phyloP scores from a whole-genome alignment of 805 yeast genomes.

The Ogataea zsoltii region DNA sequence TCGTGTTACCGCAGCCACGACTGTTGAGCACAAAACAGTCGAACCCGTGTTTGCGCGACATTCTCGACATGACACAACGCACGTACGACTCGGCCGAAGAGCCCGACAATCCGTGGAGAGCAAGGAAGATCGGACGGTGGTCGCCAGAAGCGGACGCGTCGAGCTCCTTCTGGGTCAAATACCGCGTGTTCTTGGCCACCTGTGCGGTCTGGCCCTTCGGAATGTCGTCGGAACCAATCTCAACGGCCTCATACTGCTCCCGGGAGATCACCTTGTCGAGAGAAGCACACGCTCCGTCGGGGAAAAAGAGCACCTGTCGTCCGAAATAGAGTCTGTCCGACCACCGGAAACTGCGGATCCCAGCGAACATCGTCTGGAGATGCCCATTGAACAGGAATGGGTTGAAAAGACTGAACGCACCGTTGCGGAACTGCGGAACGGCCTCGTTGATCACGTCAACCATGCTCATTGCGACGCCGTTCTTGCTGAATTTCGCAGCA shows the following conservation, averaged over 20 bases:
- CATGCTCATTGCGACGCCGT: slow-evolving; percentile 11
- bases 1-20: slow-evolving; percentile 75
- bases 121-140: slow-evolving; percentile 58
- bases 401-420: slow-evolving; percentile 53
- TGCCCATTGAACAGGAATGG: slow-evolving; percentile 72
- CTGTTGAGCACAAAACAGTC: slow-evolving; percentile 70
- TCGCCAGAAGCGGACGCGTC: slow-evolving; percentile 28
- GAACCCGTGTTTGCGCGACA: slow-evolving; percentile 42
- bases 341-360: slow-evolving; percentile 51
- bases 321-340: slow-evolving; percentile 69
- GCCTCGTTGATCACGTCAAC: slow-evolving; percentile 23
- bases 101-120: slow-evolving; percentile 79
- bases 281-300: slow-evolving; percentile 73
- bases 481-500: slow-evolving; percentile 11
- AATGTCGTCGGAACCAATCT: slow-evolving; percentile 30
- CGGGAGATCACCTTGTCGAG: slow-evolving; percentile 67
- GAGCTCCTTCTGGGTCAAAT: slow-evolving; percentile 48
- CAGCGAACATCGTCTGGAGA: slow-evolving; percentile 74
- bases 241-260: slow-evolving; percentile 26
- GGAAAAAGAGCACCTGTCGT: slow-evolving; percentile 56
- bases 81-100: slow-evolving; percentile 83
- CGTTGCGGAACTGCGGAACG: slow-evolving; percentile 46
- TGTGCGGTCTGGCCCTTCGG: slow-evolving; percentile 37
- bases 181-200: slow-evolving; percentile 55
- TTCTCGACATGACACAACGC: slow-evolving; percentile 51